A percentile compares a stretch with the other conserved stretches of the same genome.
Conservation (phyloP, 2,329 filamentous ascomycete genomes). For the Curvularia eragrostidis region DNA sequence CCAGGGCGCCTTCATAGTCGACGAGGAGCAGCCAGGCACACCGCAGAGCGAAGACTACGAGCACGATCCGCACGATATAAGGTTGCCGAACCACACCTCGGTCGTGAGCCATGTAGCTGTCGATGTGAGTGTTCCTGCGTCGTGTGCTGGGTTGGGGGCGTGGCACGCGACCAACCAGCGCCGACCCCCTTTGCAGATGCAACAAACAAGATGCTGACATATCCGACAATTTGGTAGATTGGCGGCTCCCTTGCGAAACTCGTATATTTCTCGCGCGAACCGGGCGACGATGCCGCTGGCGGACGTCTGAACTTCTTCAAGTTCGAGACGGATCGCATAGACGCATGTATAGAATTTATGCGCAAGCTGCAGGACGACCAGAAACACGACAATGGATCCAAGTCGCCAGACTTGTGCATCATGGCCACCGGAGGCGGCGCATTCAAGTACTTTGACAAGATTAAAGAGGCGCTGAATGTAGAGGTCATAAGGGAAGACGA, state of each 20-base stretch:
- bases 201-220: constrained; percentile 25
- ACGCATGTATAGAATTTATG: constrained; percentile 93
- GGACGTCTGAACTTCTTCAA: constrained; percentile 93
- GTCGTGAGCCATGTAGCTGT: constrained; percentile 97
- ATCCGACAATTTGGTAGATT: constrained; percentile 65
- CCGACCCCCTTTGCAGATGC: neutral
- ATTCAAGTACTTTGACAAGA: constrained; percentile 95
- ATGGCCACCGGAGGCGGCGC: constrained; percentile 97
- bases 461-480: constrained; percentile 81
- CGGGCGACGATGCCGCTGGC: constrained; percentile 77
- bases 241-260: constrained; percentile 95
- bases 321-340: constrained; percentile 94
- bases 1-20: constrained; percentile 93
- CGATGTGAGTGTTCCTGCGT: constrained; percentile 69
- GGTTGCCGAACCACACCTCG: constrained; percentile 93
- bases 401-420: constrained; percentile 77
- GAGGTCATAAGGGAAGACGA: constrained; percentile 93
- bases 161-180: constrained; percentile 19
- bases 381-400: constrained; percentile 74
- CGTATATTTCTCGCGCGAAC: constrained; percentile 94
- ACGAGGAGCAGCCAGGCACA: constrained; percentile 65
- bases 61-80: constrained; percentile 87
- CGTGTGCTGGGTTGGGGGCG: constrained; percentile 19
- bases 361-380: constrained; percentile 83
- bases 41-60: constrained; percentile 62